Conservation (phyloP, 2,329 filamentous ascomycete species). For the Trichoderma endophyticum region DNA sequence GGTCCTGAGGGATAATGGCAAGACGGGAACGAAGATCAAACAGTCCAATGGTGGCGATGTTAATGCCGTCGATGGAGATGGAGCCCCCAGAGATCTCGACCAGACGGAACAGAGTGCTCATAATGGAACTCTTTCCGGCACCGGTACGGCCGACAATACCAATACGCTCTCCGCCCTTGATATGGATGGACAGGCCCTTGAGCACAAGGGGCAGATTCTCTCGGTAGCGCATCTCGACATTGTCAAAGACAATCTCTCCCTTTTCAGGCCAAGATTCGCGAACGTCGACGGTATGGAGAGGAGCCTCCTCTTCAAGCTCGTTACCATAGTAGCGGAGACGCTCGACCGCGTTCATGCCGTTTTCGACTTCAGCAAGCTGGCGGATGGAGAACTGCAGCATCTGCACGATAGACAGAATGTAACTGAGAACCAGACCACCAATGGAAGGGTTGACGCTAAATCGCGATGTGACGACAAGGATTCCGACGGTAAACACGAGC, state of each 20-base stretch:
- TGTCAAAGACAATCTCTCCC: constrained; percentile 74
- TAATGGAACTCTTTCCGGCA: constrained; percentile 79
- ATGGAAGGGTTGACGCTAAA: constrained; percentile 84
- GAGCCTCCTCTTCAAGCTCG: constrained; percentile 83
- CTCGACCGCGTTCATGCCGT: constrained; percentile 96
- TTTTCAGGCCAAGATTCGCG: constrained; percentile 77
- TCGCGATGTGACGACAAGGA: constrained; percentile 86
- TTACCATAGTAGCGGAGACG: constrained; percentile 87
- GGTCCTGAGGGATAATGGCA: constrained; percentile 81
- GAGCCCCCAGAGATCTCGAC: constrained; percentile 61
- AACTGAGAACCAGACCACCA: constrained; percentile 82
- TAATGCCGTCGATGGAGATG: constrained; percentile 63
- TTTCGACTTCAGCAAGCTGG: constrained; percentile 92
- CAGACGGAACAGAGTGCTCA: constrained; percentile 77
- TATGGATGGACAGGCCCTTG: constrained; percentile 66
- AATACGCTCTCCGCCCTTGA: constrained; percentile 72
- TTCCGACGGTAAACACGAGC: constrained; percentile 82
- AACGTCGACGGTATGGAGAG: constrained; percentile 71
- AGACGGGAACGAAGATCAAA: constrained; percentile 72
- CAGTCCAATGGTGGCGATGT: constrained; percentile 71
- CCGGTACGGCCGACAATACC: constrained; percentile 80
- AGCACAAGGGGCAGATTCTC: constrained; percentile 69
- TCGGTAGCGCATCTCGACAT: constrained; percentile 78
- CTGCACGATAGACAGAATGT: constrained; percentile 88
- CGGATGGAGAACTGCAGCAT: constrained; percentile 95